A percentile compares a stretch with the other conserved stretches of the same genome.
phyloP scores from a whole-genome alignment of 352 stramenopile species.

The Pythium grandisporangium region DNA sequence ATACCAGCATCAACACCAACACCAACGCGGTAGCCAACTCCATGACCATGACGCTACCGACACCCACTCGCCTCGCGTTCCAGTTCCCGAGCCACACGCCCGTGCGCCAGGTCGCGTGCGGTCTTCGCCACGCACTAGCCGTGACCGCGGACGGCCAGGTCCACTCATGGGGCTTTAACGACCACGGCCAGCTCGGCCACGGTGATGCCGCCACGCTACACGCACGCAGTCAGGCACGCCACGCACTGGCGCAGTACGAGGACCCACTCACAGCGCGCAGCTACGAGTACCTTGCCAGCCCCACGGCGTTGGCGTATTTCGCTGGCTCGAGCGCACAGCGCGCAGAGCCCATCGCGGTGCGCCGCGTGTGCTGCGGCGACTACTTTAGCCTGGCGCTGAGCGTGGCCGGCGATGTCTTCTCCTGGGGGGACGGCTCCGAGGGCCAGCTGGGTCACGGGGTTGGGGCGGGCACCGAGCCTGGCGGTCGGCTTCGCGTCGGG shows the following conservation, averaged over 20 bases:
- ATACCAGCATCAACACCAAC: constrained; percentile 10
- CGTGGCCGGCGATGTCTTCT: constrained; percentile 55
- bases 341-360: constrained; percentile 50
- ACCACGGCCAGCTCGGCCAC: constrained; percentile 68
- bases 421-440: constrained; percentile 67
- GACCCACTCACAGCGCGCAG: constrained; percentile 33
- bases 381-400: constrained; percentile 63
- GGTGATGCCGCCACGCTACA: constrained; percentile 31
- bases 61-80: constrained; percentile 18
- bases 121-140: constrained; percentile 41
- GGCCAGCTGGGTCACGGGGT: constrained; percentile 58
- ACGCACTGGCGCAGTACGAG: constrained; percentile 34
- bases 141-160: constrained; percentile 47
- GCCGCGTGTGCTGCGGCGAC: constrained; percentile 48
- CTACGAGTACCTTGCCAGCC: constrained; percentile 29
- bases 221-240: constrained; percentile 23
- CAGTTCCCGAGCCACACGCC: constrained; percentile 12
- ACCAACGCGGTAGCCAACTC: neutral
- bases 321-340: constrained; percentile 36
- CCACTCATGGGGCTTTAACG: constrained; percentile 70
- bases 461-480: too few species aligned
- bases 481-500: constrained; percentile 45
- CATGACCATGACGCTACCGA: constrained; percentile 10
- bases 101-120: constrained; percentile 29
- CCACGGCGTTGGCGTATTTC: constrained; percentile 57